Evolutionary conservation across 768 basidiomycete genomes (phyloP).

Genomic region (Leccinellum rugosiceps): DNA sequence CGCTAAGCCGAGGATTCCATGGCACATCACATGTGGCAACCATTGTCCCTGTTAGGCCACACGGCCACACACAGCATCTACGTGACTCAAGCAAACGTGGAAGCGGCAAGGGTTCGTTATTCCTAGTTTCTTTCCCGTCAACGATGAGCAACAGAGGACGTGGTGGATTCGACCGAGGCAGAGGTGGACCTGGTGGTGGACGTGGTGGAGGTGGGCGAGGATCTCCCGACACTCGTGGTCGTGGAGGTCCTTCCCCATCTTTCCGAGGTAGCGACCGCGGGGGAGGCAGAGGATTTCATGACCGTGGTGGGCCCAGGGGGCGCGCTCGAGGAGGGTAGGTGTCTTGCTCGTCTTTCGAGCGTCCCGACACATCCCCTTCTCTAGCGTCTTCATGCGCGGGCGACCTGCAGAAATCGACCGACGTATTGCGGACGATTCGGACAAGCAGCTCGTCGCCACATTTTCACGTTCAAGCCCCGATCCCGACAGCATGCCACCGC

Average conservation of each 20-base stretch:
- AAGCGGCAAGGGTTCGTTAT: neutral
- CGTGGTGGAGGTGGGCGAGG: constrained; percentile 35
- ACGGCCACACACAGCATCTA: constrained; percentile 19
- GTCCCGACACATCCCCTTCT: neutral
- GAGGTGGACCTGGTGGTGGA: constrained; percentile 32
- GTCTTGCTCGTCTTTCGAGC: neutral
- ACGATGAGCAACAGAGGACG: constrained; percentile 39
- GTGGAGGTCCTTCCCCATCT: constrained; percentile 24
- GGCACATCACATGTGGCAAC: constrained; percentile 5
- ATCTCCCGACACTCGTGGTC: constrained; percentile 24
- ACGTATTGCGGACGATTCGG: constrained; percentile 45
- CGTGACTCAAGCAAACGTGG: constrained; percentile 10
- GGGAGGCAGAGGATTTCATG: constrained; percentile 29
- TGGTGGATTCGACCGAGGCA: constrained; percentile 42
- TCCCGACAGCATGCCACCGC: constrained; percentile 38
- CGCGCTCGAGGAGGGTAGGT: constrained; percentile 40
- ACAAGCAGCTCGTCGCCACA: constrained; percentile 41
- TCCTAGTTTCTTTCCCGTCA: neutral
- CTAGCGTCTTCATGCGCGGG: constrained; percentile 40
- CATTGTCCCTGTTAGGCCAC: constrained; percentile 3
- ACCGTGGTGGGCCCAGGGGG: constrained; percentile 27
- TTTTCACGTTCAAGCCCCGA: constrained; percentile 25
- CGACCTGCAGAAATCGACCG: constrained; percentile 47
- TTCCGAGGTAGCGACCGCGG: constrained; percentile 31
- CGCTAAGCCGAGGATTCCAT: constrained; percentile 1